Evolutionary conservation across 495 filamentous ascomycete genomes (phyloP).

Genomic region (Terfezia boudieri): DNA sequence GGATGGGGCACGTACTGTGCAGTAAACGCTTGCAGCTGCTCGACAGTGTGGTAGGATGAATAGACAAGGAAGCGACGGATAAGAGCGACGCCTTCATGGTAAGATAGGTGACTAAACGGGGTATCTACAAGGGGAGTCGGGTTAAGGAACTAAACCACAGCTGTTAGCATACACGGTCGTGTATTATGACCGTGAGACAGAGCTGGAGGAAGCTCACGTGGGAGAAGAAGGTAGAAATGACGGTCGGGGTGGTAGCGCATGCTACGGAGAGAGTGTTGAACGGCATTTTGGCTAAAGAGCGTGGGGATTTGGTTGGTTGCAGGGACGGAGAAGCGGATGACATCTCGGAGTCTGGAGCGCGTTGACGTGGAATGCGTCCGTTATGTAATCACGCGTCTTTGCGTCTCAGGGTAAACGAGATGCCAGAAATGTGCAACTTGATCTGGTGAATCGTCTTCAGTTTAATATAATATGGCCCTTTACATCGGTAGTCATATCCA

Average conservation of each 20-base stretch:
- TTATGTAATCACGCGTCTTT: too few species aligned
- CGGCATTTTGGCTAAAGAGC: constrained; percentile 1
- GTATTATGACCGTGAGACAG: neutral
- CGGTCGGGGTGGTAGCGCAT: constrained; percentile 39
- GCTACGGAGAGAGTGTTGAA: constrained; percentile 41
- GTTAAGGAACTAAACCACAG: constrained; percentile 44
- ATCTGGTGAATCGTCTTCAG: too few species aligned
- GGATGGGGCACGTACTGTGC: constrained; percentile 73
- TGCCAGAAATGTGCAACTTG: too few species aligned
- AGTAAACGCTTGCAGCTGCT: constrained; percentile 80
- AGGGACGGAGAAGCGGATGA: too few species aligned
- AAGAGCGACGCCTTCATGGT: constrained; percentile 79
- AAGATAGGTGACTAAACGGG: constrained; percentile 69
- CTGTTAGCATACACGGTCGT: constrained; percentile 1
- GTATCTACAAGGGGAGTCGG: constrained; percentile 50
- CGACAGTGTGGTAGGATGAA: constrained; percentile 67
- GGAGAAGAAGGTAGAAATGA: constrained; percentile 40
- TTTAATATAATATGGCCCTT: too few species aligned
- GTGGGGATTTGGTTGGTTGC: too few species aligned
- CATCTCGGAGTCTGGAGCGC: too few species aligned
- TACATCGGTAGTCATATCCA: too few species aligned
- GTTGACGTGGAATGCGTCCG: too few species aligned
- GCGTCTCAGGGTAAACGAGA: too few species aligned
- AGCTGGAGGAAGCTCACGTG: constrained; percentile 26
- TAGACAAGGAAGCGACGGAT: constrained; percentile 65